Percentiles rank a stretch among this genome's conserved stretches.
phyloP scores from a whole-genome alignment of 2,329 filamentous ascomycete species.

The Xylariaceae sp. region DNA sequence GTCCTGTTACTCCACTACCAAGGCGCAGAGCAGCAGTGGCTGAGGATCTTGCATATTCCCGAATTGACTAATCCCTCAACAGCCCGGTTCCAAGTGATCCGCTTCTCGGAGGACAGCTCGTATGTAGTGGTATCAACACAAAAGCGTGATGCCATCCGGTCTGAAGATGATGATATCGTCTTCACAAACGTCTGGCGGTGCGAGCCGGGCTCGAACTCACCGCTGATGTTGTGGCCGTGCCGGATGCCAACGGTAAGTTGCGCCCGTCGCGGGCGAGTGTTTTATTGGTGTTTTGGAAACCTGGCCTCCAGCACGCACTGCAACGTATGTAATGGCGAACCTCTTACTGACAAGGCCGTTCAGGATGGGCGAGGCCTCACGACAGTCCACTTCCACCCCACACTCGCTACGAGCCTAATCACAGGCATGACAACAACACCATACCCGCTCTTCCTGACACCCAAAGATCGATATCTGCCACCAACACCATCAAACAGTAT shows the following conservation, averaged over 20 bases:
- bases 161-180: slow-evolving; percentile 19
- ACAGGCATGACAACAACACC: slow-evolving; percentile 15
- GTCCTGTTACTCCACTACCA: slow-evolving; percentile 8
- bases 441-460: slow-evolving; percentile 11
- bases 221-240: slow-evolving; percentile 10
- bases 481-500: slow-evolving; percentile 4
- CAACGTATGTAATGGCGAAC: no score
- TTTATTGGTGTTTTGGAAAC: not conserved
- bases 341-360: not conserved
- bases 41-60: slow-evolving; percentile 9
- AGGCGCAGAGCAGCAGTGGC: slow-evolving; percentile 8
- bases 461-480: slow-evolving; percentile 1
- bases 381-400: slow-evolving; percentile 18
- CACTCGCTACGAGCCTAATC: slow-evolving; percentile 3
- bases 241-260: slow-evolving; percentile 14
- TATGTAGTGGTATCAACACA: slow-evolving; percentile 17
- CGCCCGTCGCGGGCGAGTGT: not conserved
- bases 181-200: slow-evolving; percentile 11
- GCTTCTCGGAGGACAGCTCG: slow-evolving; percentile 16
- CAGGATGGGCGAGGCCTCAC: slow-evolving; percentile 17
- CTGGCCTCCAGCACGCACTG: no score
- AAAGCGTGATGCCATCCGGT: slow-evolving; percentile 3
- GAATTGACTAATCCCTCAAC: slow-evolving; percentile 6
- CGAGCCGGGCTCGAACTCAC: slow-evolving; percentile 1
- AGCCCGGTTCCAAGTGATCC: slow-evolving; percentile 4